A percentile compares a stretch with the other conserved stretches of the same genome.
phyloP scores from a whole-genome alignment of 371 early-diverging fungal genomes.

The Actinomortierella ambigua region DNA sequence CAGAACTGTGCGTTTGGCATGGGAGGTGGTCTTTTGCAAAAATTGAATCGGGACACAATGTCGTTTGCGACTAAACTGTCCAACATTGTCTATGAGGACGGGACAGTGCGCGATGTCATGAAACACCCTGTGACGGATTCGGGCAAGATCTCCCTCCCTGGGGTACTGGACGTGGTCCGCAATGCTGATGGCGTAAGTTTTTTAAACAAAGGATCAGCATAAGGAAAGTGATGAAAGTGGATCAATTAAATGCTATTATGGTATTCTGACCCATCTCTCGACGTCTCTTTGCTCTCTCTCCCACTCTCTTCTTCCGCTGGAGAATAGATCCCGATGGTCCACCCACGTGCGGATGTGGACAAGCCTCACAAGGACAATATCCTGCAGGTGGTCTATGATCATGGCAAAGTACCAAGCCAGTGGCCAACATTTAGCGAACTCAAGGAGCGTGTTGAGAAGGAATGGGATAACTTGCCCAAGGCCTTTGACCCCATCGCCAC shows the following conservation, averaged over 20 bases:
- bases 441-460: constrained; percentile 49
- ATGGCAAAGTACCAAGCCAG: constrained; percentile 46
- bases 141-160: constrained; percentile 76
- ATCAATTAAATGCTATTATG: too few species aligned
- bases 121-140: constrained; percentile 77
- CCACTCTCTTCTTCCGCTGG: constrained; percentile 1
- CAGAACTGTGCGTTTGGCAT: constrained; percentile 82
- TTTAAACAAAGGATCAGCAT: too few species aligned
- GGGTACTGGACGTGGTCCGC: constrained; percentile 58
- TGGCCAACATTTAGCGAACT: constrained; percentile 61
- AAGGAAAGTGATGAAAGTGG: too few species aligned
- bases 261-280: too few species aligned
- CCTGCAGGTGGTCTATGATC: constrained; percentile 61
- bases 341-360: constrained; percentile 37
- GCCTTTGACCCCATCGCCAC: constrained; percentile 42
- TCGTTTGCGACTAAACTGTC: constrained; percentile 82
- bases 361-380: constrained; percentile 27
- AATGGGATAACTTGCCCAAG: constrained; percentile 56
- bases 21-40: constrained; percentile 82
- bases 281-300: background rate
- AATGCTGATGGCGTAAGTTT: constrained; percentile 50
- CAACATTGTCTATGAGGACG: constrained; percentile 64
- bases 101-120: constrained; percentile 71
- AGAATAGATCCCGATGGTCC: constrained; percentile 49
- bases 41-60: constrained; percentile 85